phyloP scores from a whole-genome alignment of 2,329 filamentous ascomycete species.

The Colletotrichum brevisporum region DNA sequence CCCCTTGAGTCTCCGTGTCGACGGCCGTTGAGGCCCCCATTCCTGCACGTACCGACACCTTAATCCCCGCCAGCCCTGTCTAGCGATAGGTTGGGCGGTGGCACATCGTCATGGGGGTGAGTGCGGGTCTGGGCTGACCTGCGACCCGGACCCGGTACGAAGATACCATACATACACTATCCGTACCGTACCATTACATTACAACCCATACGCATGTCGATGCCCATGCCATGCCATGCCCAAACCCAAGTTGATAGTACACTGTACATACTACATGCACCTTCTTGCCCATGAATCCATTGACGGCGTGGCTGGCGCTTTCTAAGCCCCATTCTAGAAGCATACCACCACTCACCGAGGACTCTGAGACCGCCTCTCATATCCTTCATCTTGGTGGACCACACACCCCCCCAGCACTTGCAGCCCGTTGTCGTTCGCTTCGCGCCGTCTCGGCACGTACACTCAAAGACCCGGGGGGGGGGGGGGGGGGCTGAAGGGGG shows the following conservation, averaged over 20 bases:
- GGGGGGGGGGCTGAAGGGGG: not conserved
- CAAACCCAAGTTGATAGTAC: constrained; percentile 19
- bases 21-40: constrained; percentile 34
- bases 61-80: constrained; percentile 36
- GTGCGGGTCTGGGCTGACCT: constrained; percentile 35
- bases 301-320: constrained; percentile 35
- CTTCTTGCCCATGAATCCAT: constrained; percentile 31
- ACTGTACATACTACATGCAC: constrained; percentile 8
- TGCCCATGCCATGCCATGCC: constrained; percentile 7
- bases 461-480: constrained; percentile 13
- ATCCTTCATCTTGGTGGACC: constrained; percentile 27
- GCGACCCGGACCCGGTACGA: not conserved
- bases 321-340: constrained; percentile 41
- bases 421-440: constrained; percentile 34
- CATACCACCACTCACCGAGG: constrained; percentile 33
- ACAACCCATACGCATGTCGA: not conserved
- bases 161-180: not conserved
- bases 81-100: constrained; percentile 34
- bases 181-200: too few relatives aligned
- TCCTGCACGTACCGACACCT: constrained; percentile 23
- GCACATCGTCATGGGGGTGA: constrained; percentile 29
- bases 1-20: constrained; percentile 16
- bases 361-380: constrained; percentile 10
- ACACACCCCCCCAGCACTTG: constrained; percentile 24
- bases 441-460: constrained; percentile 36